phyloP scores from a whole-genome alignment of 2,329 filamentous ascomycete genomes.

The Neonectria neomacrospora region DNA sequence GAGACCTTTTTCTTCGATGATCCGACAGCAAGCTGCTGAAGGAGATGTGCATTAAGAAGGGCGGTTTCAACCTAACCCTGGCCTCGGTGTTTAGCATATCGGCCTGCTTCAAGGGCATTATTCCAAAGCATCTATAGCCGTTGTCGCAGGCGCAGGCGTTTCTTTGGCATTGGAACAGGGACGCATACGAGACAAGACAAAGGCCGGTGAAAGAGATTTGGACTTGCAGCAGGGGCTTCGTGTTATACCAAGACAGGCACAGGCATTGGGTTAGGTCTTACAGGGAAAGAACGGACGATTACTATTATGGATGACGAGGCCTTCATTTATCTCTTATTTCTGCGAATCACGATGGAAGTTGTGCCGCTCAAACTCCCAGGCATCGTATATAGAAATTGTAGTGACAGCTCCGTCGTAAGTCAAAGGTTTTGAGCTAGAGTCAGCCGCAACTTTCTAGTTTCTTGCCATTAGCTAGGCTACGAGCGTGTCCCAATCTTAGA shows the following conservation, averaged over 20 bases:
- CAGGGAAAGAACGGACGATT: conserved; percentile 5
- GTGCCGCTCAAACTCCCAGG: background rate
- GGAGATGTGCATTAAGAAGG: conserved; percentile 20
- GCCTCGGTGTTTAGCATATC: conserved; percentile 26
- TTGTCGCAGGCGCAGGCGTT: conserved; percentile 25
- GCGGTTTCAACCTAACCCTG: conserved; percentile 14
- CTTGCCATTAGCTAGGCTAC: background rate
- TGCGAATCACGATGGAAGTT: conserved; percentile 13
- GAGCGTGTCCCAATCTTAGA: background rate
- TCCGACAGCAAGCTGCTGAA: conserved; percentile 13
- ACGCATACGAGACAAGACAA: conserved; percentile 24
- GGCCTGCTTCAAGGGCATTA: conserved; percentile 19
- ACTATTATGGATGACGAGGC: conserved; percentile 13
- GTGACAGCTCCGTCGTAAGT: background rate
- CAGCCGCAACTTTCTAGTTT: background rate
- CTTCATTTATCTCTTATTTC: conserved; percentile 18
- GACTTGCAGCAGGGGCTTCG: conserved; percentile 17
- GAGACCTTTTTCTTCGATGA: conserved; percentile 70
- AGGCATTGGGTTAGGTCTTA: conserved; percentile 25
- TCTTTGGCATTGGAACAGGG: conserved; percentile 19
- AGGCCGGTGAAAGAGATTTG: conserved; percentile 22
- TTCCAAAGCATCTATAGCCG: conserved; percentile 28
- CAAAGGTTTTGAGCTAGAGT: background rate
- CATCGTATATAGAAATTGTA: conserved; percentile 7
- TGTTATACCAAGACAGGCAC: conserved; percentile 14